Conservation (phyloP, 768 basidiomycete species). For the Porpolomopsis calyptriformis region DNA sequence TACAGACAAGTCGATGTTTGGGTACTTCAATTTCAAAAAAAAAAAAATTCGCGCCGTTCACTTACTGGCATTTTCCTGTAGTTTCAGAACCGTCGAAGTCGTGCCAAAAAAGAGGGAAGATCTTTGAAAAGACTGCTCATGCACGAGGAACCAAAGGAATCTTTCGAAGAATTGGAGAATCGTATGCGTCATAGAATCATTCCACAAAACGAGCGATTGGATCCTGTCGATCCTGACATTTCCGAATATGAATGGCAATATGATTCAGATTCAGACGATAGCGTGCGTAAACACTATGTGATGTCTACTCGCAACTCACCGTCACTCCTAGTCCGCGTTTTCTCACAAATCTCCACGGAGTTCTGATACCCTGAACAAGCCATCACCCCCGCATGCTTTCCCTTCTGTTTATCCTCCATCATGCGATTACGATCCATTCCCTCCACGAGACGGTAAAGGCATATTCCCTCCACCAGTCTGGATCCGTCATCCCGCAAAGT, state of each 20-base stretch:
- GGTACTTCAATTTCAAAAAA: slow-evolving; percentile 23
- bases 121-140: slow-evolving; percentile 12
- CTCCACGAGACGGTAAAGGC: slow-evolving; percentile 6
- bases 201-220: slow-evolving; percentile 11
- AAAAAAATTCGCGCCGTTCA: not conserved
- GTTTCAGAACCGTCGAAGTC: slow-evolving; percentile 47
- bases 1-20: slow-evolving; percentile 43
- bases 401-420: slow-evolving; percentile 13
- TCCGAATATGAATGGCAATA: slow-evolving; percentile 12
- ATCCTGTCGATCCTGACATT: slow-evolving; percentile 5
- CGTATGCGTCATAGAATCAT: slow-evolving; percentile 19
- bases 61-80: slow-evolving; percentile 11
- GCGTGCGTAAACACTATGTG: not conserved
- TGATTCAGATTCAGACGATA: slow-evolving; percentile 8
- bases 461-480: slow-evolving; percentile 23
- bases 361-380: not conserved
- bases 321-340: not conserved
- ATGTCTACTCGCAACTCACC: not conserved
- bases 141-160: slow-evolving; percentile 14
- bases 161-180: slow-evolving; percentile 17
- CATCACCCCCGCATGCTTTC: slow-evolving; percentile 17
- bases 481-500: slow-evolving; percentile 19
- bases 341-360: not conserved
- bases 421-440: slow-evolving; percentile 9
- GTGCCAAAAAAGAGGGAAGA: slow-evolving; percentile 24